Percentiles rank a stretch among this genome's conserved stretches.
Evolutionary conservation across 768 basidiomycete genomes (phyloP).

Genomic region (Mycena olivaceomarginata): DNA sequence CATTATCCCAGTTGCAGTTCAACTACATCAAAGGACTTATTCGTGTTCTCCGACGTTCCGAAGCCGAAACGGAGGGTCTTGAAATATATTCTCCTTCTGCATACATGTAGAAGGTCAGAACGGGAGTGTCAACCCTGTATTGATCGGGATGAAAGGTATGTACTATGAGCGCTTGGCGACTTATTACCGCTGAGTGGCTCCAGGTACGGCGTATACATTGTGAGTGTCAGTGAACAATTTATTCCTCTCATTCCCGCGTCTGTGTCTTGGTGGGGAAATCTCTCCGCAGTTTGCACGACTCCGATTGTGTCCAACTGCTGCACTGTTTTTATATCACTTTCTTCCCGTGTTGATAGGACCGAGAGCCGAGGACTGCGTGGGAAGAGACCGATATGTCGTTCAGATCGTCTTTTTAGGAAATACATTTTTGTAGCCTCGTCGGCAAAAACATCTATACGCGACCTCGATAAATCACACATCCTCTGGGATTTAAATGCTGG

Average conservation of each 20-base stretch:
- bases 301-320: not conserved
- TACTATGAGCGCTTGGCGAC: not conserved
- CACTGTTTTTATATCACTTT: not conserved
- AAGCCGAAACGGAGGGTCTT: not conserved
- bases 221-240: too few relatives aligned
- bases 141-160: not conserved
- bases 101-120: not conserved
- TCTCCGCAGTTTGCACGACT: not conserved
- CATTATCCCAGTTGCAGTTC: not conserved
- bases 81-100: not conserved
- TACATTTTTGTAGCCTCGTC: not conserved
- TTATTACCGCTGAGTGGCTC: too few relatives aligned
- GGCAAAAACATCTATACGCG: not conserved
- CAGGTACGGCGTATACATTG: too few relatives aligned
- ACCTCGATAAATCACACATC: not conserved
- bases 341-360: slow-evolving; percentile 17
- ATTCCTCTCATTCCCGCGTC: too few relatives aligned
- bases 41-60: not conserved
- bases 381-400: slow-evolving; percentile 14
- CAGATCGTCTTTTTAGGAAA: not conserved
- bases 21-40: not conserved
- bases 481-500: not conserved
- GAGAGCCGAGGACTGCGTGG: slow-evolving; percentile 33
- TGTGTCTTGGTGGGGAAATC: too few relatives aligned
- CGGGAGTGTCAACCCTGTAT: not conserved